Base-by-base conservation (phyloP, 2,329 filamentous ascomycete species). In the Didymellaceae sp. region DNA sequence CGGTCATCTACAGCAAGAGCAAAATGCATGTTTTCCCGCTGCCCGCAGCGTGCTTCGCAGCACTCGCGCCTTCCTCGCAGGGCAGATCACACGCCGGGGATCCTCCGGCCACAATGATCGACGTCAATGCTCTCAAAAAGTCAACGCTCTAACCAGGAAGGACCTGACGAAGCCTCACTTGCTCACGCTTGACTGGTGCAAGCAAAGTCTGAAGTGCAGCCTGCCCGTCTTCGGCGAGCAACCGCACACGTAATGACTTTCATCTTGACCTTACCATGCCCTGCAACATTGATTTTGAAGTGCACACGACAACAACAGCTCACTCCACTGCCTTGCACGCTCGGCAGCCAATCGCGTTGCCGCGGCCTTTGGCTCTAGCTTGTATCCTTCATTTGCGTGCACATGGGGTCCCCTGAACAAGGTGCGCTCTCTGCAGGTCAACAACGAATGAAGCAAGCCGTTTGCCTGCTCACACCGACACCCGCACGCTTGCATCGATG, bases 331-430 rank as follows among this genome's bases (percentile, higher is more conserved):
- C 43, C 32, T 33, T 37, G 33, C 41, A 16, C 14, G 14, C 30
- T 24, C 13, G 13, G 18, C 38, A 35, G 28, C 41, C 41, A 51
- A 45, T 55, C 33, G 40, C 40, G 42, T 35, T 18, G 21, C 56
- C 20, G 33, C 57, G 51, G 56, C 40, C 31, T 20, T 58, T 55
- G 46, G 49, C 51, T n/a, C 63, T 58, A 62, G 59, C 52, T 44
- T 57, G 40, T 55, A 44, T 57, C 57, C 52, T 67, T 70, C 67
- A 72, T 71, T 68, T 71, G 59, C 54, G 32, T 39, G 26, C 28
- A 32, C 68, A 53, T 54, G 66, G 62, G 17, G 45, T 61, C 66
- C 46, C 48, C 48, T 51, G 48, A 37, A 18, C 10, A 24, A 39
- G 33, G 43, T 50, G 39, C 21, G 26, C 33, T 44, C 13, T 39